Evolutionary conservation across 768 basidiomycete species (phyloP).

Genomic region (Cystobasidium onofrii): DNA sequence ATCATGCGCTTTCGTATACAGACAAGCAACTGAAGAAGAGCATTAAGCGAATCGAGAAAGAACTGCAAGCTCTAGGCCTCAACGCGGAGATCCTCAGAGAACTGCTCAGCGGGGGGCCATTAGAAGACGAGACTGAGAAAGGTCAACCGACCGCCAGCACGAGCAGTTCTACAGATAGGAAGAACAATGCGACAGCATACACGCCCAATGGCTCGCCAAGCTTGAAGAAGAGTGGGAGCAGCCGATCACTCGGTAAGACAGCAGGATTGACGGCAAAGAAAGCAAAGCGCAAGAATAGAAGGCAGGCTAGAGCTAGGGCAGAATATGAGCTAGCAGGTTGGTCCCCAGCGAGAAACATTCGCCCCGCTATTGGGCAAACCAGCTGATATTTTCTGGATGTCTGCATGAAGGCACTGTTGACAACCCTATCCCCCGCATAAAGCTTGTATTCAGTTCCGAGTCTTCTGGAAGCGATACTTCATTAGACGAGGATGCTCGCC

Average conservation of each 20-base stretch:
- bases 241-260: slow-evolving; percentile 5
- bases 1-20: background rate
- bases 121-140: background rate
- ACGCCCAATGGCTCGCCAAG: background rate
- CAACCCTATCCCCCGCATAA: slow-evolving; percentile 31
- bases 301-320: slow-evolving; percentile 44
- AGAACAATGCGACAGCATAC: background rate
- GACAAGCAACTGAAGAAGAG: slow-evolving; percentile 76
- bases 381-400: background rate
- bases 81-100: slow-evolving; percentile 48
- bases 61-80: slow-evolving; percentile 66
- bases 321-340: slow-evolving; percentile 48
- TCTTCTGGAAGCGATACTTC: slow-evolving; percentile 27
- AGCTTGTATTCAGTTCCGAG: slow-evolving; percentile 30
- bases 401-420: slow-evolving; percentile 28
- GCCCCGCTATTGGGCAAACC: background rate
- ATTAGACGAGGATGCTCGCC: background rate
- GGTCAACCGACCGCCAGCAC: background rate
- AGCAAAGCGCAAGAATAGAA: slow-evolving; percentile 15
- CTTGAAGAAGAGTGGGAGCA: slow-evolving; percentile 42
- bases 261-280: background rate
- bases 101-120: slow-evolving; percentile 44
- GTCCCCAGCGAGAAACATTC: background rate
- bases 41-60: slow-evolving; percentile 70
- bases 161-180: background rate